Evolutionary conservation across 176 grass and related monocot species (phyloP), one percentile per base, ranked within the genome.

Genomic region (Cymbopogon citratus): DNA sequence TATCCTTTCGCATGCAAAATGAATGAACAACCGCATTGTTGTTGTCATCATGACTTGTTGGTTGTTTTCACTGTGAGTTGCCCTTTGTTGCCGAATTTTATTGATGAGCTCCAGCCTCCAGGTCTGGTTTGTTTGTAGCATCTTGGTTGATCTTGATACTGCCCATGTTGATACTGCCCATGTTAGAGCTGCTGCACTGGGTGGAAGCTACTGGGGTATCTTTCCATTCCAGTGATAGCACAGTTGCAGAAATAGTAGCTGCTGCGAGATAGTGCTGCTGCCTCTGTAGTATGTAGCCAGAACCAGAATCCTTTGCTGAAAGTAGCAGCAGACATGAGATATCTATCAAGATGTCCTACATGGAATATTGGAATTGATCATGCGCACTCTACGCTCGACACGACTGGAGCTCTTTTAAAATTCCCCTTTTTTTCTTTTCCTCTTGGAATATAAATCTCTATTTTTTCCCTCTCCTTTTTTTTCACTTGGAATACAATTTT

Each of bases 391-490:
- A n/a, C 66, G 8, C 2, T 80, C 76, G 31, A 85, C 68, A 80
- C 68, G 76, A 23, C 1, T 16, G 39, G 36, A 51, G 16, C 73
- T 46, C 41, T 49, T 66, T 79, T 65, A 9, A 16, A 5, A 12
- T 52, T 60, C 19, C 2, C 4, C 18, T 43, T 2, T 13, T n/a
- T 60, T 39, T 23, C 4, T 16, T n/a, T 61, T 70, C 12, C 8
- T 6, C 0, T 16, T 14, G 28, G 75, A 79, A 85, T 85, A 72
- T 72, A 79, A 71, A 78, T 78, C n/a, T n/a, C n/a, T n/a, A n/a
- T n/a, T n/a, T n/a, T n/a, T 36, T 36, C 3, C 35, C 27, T 23
- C 6, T 12, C 13, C 46, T 69, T 12, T 6, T 19, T 24, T 63
- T 71, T 26, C 2, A 10, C 1, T 11, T 21, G 28, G 75, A 79